phyloP scores from a whole-genome alignment of 352 stramenopile species.

The Globisporangium megalacanthum region DNA sequence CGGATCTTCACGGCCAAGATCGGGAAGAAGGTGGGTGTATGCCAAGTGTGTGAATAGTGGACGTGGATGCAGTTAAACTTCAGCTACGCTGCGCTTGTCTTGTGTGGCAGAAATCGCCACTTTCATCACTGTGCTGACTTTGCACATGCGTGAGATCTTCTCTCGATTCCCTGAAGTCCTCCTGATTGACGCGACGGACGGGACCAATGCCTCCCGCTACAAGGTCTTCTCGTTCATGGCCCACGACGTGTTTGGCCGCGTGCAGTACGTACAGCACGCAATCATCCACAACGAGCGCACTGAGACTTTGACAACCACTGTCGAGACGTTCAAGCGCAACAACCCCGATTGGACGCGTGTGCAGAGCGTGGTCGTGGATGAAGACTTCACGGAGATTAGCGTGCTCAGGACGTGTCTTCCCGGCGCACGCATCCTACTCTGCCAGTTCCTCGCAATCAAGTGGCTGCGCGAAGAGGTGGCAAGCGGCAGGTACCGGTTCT shows the following conservation, averaged over 20 bases:
- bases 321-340: background rate
- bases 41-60: no score
- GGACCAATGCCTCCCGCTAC: background rate
- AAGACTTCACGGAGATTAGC: constrained; percentile 19
- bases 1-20: no score
- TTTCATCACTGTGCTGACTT: no score
- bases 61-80: no score
- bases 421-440: constrained; percentile 9
- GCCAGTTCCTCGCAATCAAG: constrained; percentile 24
- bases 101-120: no score
- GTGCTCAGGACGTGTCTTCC: constrained; percentile 13
- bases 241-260: background rate
- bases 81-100: no score
- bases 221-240: constrained; percentile 1
- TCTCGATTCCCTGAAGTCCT: background rate
- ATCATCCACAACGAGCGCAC: background rate
- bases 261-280: background rate
- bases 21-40: no score
- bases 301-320: background rate
- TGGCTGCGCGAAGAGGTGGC: constrained; percentile 12
- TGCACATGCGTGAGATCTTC: no score
- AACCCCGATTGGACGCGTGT: background rate
- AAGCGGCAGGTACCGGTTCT: constrained; percentile 10
- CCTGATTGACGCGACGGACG: background rate
- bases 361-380: constrained; percentile 16